Evolutionary conservation across 164 flowering plant species (phyloP), one percentile per base, ranked within the genome.

Genomic region (Santalum album): DNA sequence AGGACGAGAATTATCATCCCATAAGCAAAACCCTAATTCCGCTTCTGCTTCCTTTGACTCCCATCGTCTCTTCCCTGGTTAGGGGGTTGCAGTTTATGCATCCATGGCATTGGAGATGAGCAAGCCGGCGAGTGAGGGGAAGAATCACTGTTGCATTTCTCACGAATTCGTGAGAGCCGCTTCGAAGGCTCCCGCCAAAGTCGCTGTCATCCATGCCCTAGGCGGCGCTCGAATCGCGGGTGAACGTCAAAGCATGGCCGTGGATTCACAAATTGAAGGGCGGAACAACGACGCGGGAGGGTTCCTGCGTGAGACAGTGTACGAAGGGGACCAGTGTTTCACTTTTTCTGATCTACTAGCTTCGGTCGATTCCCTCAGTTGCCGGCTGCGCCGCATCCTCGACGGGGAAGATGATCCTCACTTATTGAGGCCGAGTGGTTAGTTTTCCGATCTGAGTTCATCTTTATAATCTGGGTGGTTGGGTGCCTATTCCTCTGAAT

Each of bases 141-240:
- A 56, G 29, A 19, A 43, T 14, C 56, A 36, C 35, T 83, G 96
- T 70, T 89, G 96, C 75, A 71, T 86, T 32, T 76, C 84, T 22
- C 96, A 86, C 78, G 63, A 51, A 22, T 86, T 89, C 75, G 54
- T 58, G 58, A 56, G 54, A 51, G 62, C 73, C 1, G 96, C 96
- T 43, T 60, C 73, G 2, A 14, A 19, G 22, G 63, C 65, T 68
- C 87, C 91, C 43, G 51, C 55, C 52, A 80, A 74, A 65, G 70
- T 79, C 35, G 91, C 89, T 1, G 81, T 80, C 9, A 58, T 90
- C 17, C 92, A 86, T 53, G 90, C 89, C 19, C 55, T 57, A 3
- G 85, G 79, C 40, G 82, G 72, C 35, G 65, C 76, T 36, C 60
- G 36, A 12, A 32, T 75, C 25, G 59, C 62, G 69, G 39, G 58